A percentile compares a stretch with the other conserved stretches of the same genome.
phyloP scores from a whole-genome alignment of 1,284 basidiomycete species.

The Naganishia liquefaciens region DNA sequence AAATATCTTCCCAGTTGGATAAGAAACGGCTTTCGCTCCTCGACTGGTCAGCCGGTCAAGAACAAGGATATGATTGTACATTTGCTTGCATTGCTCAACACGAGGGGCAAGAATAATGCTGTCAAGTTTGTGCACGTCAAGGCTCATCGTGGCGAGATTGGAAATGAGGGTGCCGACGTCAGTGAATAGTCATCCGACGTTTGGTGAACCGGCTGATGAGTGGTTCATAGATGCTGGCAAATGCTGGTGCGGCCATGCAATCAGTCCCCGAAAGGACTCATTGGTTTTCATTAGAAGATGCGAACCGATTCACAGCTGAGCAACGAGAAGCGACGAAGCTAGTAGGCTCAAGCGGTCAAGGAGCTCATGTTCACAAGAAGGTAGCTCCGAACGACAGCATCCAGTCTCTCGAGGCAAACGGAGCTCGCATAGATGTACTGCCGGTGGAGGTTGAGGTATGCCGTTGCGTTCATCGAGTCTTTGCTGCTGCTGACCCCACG shows the following conservation, averaged over 20 bases:
- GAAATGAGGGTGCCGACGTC: slow-evolving; percentile 53
- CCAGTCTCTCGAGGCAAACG: background rate
- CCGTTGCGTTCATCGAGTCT: background rate
- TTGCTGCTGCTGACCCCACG: background rate
- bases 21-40: slow-evolving; percentile 42
- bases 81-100: slow-evolving; percentile 47
- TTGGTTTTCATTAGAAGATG: slow-evolving; percentile 47
- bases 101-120: slow-evolving; percentile 34
- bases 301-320: slow-evolving; percentile 11
- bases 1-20: slow-evolving; percentile 52
- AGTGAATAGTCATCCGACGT: slow-evolving; percentile 32
- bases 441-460: slow-evolving; percentile 25
- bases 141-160: slow-evolving; percentile 47
- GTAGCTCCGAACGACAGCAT: too few species aligned
- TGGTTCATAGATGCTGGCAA: slow-evolving; percentile 43
- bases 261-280: slow-evolving; percentile 38
- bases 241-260: slow-evolving; percentile 42
- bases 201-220: background rate
- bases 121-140: slow-evolving; percentile 51
- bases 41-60: slow-evolving; percentile 41
- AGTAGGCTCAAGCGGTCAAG: too few species aligned
- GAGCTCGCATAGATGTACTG: background rate
- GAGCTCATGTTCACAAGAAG: too few species aligned
- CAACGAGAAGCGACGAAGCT: background rate
- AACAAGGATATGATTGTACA: slow-evolving; percentile 54